These are phyloP conservation scores for Citrus inodora DNA, from an alignment of 345 rosid species.

Conservation along the genomic window DNA sequence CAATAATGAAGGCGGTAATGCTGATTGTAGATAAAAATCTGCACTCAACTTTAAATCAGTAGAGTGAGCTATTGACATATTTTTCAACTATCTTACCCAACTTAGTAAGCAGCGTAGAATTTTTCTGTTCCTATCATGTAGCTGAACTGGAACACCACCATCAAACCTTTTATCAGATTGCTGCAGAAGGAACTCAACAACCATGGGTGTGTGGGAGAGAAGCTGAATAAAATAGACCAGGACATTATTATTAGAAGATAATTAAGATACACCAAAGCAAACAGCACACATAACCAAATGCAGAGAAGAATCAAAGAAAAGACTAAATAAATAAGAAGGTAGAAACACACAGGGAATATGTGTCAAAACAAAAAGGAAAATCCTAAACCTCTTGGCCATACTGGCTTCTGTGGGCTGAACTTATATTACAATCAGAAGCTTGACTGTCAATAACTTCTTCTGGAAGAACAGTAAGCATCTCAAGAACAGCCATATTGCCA, in stretches of 20 bases:
- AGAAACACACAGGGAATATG: constrained; percentile 12
- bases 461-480: constrained; percentile 91
- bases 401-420: constrained; percentile 53
- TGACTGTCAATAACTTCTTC: constrained; percentile 83
- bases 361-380: constrained; percentile 1
- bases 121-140: constrained; percentile 64
- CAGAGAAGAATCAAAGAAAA: neutral
- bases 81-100: constrained; percentile 64
- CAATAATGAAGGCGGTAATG: neutral
- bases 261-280: neutral
- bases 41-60: neutral
- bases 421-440: constrained; percentile 50
- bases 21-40: neutral
- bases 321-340: constrained; percentile 3
- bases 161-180: constrained; percentile 69
- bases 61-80: neutral
- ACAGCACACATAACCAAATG: neutral
- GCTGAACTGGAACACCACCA: constrained; percentile 33
- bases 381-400: constrained; percentile 57
- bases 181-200: constrained; percentile 81
- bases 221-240: constrained; percentile 43
- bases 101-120: constrained; percentile 88
- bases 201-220: constrained; percentile 74
- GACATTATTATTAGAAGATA: constrained; percentile 4
- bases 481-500: constrained; percentile 81